Base-by-base conservation (phyloP, 139 green algal species). In the Haematococcus lacustris region DNA sequence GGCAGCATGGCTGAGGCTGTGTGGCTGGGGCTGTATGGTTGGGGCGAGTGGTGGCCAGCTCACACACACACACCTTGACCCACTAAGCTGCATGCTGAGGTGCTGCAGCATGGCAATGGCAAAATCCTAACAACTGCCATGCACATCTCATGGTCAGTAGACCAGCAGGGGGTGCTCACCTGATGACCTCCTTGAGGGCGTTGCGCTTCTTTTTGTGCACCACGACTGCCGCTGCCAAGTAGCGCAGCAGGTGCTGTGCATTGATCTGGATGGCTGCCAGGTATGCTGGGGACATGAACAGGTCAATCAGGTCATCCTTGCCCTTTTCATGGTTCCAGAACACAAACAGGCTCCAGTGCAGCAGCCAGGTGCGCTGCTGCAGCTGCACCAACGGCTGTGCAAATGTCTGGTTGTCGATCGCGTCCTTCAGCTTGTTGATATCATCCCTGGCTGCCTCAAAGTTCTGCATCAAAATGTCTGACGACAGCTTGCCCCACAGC, bases 251-350 rank as follows among this genome's bases (percentile, higher is more conserved):
- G 84, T 98, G 93, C 64, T 87, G 95, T 26, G 91, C 85, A 35
- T 92, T 95, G 60, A 91, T 90, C 67, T 88, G 81, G 64, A 90
- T 88, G 51, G 89, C 89, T 34, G 86, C 86, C 30, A 91, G 70
- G 75, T 94, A 94, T 34, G 82, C 68, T 32, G 97, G 93, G 77
- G 93, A 88, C 61, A 99, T 85, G 85, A 97, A 97, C 7, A 98
- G 81, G 82, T 99, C 96, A 33, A 98, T 90, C 66, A 99, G 90
- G 43, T 83, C 76, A 80, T 96, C 96, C 67, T 90, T 82, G 25
- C 96, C 96, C 74, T 94, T 96, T 71, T 98, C 92, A 75, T 95
- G 89, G 88, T 99, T 98, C 86, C 97, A 98, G 88, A 97, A 98
- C 37, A 98, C 89, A 77, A 96, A 98, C 26, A 99, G 86, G 6